Evolutionary conservation across 2,329 filamentous ascomycete species (phyloP), one percentile per base, ranked within the genome.

Genomic region (Paraconiothyrium brasiliense): DNA sequence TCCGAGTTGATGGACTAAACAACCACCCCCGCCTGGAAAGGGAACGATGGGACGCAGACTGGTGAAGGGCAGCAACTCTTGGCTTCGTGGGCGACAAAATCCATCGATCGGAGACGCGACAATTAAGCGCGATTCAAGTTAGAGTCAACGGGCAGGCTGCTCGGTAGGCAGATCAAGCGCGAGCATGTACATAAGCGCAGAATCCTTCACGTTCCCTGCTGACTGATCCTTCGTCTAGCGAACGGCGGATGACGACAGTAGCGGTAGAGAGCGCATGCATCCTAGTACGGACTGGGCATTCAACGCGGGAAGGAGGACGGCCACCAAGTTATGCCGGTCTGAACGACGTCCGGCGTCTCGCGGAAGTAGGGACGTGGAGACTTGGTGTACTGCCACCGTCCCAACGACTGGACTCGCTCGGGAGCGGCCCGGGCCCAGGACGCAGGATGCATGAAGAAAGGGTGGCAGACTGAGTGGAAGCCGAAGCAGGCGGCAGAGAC

Each of bases 401-500:
- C 60, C 57, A 61, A 49, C 14, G 16, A 50, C 20, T 39, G 14
- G 50, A 49, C 48, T 43, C 54, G 41, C 54, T 58, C 61, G 60
- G 64, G 60, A 59, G 60, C 64, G 64, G 64, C 60, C 39, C 64
- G 64, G 48, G 20, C 62, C 60, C 65, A 65, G 48, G 37, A 32
- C 48, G 32, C 20, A 60, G 54, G 58, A 62, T 32, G 48, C 57
- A 58, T 46, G 14, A 43, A 54, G 27, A 37, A 60, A 55, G 22
- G 35, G 39, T 32, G 43, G 61, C 8, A 58, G 22, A 46, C 11
- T 35, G 47, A 27, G 27, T 41, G 35, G 37, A 46, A 35, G 41
- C 24, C 52, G 39, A 55, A 35, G 52, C 39, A 22, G 27, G 52
- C 37, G 39, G 52, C 24, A 44, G 43, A 22, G 27, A 37, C 6